phyloP scores from a whole-genome alignment of 768 basidiomycete species.

The Tulasnella calospora region DNA sequence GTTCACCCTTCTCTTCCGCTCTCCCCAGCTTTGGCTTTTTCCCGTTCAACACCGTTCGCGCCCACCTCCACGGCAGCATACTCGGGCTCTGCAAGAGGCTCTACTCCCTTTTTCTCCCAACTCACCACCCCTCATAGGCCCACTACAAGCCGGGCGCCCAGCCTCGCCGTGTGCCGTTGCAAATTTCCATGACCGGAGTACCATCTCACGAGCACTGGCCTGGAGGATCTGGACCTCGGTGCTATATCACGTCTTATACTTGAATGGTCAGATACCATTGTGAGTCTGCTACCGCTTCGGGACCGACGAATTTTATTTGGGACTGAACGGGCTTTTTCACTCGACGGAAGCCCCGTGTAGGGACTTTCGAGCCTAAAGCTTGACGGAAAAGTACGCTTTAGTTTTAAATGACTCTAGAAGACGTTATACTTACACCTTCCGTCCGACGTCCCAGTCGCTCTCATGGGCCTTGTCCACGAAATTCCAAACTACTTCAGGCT shows the following conservation, averaged over 20 bases:
- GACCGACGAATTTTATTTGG: not conserved
- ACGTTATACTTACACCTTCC: slow-evolving; percentile 11
- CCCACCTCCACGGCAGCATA: not conserved
- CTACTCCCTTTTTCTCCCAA: not conserved
- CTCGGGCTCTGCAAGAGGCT: not conserved
- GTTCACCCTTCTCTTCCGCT: not conserved
- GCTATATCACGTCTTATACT: slow-evolving; percentile 3
- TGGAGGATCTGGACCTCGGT: slow-evolving; percentile 11
- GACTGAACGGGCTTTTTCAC: not conserved
- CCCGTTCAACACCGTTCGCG: not conserved
- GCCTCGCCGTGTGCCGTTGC: not conserved
- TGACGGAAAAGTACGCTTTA: slow-evolving; percentile 5
- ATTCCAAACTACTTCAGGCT: not conserved
- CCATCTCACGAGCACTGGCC: slow-evolving; percentile 4
- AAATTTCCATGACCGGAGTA: not conserved
- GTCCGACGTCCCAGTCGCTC: slow-evolving; percentile 12
- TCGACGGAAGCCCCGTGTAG: slow-evolving; percentile 17
- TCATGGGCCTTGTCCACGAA: slow-evolving; percentile 19
- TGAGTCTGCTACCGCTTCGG: not conserved
- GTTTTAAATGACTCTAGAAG: not conserved
- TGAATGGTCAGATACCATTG: slow-evolving; percentile 22
- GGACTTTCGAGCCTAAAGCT: not conserved
- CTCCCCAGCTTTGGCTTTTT: not conserved
- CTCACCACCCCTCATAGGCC: not conserved
- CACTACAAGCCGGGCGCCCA: no score